Evolutionary conservation across 768 basidiomycete genomes (phyloP).

Genomic region (Pleurotus cornucopiae): DNA sequence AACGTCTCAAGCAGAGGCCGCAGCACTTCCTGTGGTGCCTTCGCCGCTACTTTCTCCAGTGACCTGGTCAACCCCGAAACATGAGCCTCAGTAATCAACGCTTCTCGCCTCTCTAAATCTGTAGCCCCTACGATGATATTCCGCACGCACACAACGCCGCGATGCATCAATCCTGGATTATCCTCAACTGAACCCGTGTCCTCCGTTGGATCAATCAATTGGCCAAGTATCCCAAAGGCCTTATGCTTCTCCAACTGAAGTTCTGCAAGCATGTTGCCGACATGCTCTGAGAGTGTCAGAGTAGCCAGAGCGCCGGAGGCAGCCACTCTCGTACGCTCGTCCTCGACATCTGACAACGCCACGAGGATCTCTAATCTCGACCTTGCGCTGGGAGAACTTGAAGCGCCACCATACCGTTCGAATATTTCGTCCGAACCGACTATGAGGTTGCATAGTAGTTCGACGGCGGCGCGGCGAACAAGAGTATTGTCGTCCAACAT

Average conservation of each 20-base stretch:
- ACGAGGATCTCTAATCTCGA: constrained; percentile 79
- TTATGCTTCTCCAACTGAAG: constrained; percentile 64
- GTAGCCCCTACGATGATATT: constrained; percentile 54
- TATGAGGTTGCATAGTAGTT: constrained; percentile 90
- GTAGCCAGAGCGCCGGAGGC: constrained; percentile 88
- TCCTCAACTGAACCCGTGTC: constrained; percentile 26
- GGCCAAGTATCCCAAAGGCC: constrained; percentile 61
- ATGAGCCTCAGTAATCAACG: constrained; percentile 47
- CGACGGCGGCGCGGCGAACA: constrained; percentile 82
- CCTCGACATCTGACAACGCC: constrained; percentile 84
- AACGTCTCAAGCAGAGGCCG: constrained; percentile 19
- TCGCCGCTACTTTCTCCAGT: constrained; percentile 46
- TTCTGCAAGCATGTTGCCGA: constrained; percentile 57
- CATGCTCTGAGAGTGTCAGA: constrained; percentile 56
- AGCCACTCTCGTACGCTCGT: constrained; percentile 81
- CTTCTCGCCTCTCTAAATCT: constrained; percentile 30
- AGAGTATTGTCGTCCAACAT: constrained; percentile 81
- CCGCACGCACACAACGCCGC: constrained; percentile 70
- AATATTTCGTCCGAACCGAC: constrained; percentile 74
- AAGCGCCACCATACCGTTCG: constrained; percentile 58
- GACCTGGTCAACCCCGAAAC: constrained; percentile 49
- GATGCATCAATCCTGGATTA: constrained; percentile 67
- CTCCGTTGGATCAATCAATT: constrained; percentile 56
- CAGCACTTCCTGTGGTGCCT: constrained; percentile 48
- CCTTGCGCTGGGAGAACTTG: constrained; percentile 33